Conservation (phyloP, 2,329 filamentous ascomycete species). For the Cercospora sp. region DNA sequence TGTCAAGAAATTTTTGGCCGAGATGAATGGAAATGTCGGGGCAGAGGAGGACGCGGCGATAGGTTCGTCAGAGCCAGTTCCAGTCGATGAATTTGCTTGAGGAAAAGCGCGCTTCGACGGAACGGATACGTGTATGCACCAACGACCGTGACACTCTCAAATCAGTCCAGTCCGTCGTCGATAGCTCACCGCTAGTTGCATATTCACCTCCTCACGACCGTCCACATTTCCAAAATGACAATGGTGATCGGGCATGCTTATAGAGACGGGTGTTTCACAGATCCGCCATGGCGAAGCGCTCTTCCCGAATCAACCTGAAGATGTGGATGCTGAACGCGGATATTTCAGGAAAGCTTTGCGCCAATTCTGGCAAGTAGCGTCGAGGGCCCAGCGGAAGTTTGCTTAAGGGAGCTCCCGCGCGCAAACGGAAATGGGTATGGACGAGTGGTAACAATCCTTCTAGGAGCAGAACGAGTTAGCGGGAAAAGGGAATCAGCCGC, state of each 20-base stretch:
- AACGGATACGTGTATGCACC: neutral
- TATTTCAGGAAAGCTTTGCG: neutral
- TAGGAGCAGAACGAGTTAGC: too few relatives aligned
- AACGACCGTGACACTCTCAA: neutral
- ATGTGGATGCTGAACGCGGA: neutral
- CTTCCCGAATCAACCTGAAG: neutral
- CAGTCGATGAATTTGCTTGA: conserved; percentile 33
- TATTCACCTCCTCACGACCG: neutral
- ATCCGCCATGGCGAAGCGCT: neutral
- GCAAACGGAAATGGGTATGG: neutral
- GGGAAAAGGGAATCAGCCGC: too few relatives aligned
- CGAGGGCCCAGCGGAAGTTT: conserved; percentile 1
- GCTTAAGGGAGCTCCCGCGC: neutral
- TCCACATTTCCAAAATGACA: neutral
- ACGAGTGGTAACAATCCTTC: neutral
- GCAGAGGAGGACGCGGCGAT: neutral
- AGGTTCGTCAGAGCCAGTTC: neutral
- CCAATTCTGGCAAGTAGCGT: neutral
- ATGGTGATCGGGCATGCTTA: neutral
- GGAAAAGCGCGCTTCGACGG: neutral
- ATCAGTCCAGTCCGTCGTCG: neutral
- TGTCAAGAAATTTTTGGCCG: conserved; percentile 37
- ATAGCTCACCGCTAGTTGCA: neutral
- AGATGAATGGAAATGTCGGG: conserved; percentile 11
- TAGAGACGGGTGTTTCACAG: neutral